phyloP scores from a whole-genome alignment of 179 eudicot species.

The Gypsophila paniculata region DNA sequence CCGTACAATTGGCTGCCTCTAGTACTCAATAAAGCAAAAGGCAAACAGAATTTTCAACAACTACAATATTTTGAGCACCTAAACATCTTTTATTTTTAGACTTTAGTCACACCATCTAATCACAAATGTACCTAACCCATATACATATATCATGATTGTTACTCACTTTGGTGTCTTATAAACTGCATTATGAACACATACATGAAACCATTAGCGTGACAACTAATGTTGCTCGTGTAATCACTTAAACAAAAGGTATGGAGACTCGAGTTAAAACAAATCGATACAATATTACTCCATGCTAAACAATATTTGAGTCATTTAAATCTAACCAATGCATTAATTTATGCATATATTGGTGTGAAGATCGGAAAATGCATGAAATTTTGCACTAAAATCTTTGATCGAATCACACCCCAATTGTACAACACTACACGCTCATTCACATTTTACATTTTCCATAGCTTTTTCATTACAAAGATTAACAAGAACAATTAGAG shows the following conservation, averaged over 20 bases:
- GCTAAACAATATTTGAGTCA: not conserved
- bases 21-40: no score
- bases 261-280: no score
- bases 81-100: not conserved
- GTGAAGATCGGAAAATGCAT: not conserved
- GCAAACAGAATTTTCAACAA: no score
- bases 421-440: not conserved
- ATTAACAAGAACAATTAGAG: conserved; percentile 60
- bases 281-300: not conserved
- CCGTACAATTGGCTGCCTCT: no score
- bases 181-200: conserved; percentile 18
- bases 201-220: conserved; percentile 15
- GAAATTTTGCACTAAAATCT: not conserved
- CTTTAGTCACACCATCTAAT: not conserved
- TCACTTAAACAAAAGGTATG: no score
- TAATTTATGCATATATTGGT: conserved; percentile 4
- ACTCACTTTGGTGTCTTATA: conserved; percentile 19
- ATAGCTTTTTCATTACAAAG: conserved; percentile 1
- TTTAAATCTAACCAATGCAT: no score
- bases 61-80: conserved; percentile 13
- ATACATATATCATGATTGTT: not conserved
- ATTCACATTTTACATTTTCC: conserved; percentile 22
- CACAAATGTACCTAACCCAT: conserved; percentile 20
- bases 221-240: no score
- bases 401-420: not conserved